Percentiles rank a stretch among this genome's conserved stretches.
These are phyloP conservation scores for Geotrichum fermentans DNA, from an alignment of 1,139 yeast species.

Conservation along the genomic window DNA sequence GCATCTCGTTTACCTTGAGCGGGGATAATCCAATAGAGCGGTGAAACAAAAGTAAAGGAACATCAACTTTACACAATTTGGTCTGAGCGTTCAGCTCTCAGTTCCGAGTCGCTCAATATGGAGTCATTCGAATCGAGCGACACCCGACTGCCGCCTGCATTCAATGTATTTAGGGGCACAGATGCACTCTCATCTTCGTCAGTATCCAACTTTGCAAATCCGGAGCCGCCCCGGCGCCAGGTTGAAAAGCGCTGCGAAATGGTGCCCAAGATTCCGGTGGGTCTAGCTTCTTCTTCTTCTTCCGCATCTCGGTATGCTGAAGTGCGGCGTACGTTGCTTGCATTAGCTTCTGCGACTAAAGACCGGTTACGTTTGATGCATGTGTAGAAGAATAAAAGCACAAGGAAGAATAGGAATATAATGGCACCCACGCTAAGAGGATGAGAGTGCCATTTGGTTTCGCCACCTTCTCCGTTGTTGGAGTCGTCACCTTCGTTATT, in stretches of 20 bases:
- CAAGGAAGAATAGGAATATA: neutral
- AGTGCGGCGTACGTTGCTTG: neutral
- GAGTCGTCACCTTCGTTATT: neutral
- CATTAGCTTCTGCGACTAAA: neutral
- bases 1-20: too few species aligned
- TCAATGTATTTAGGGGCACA: neutral
- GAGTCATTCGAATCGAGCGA: conserved; percentile 1
- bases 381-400: neutral
- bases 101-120: neutral
- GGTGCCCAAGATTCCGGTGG: neutral
- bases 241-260: neutral
- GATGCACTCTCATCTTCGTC: neutral
- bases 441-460: neutral
- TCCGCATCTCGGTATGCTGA: neutral
- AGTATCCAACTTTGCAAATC: neutral
- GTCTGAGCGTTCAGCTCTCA: neutral
- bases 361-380: neutral
- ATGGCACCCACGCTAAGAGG: neutral
- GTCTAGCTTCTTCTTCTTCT: too few species aligned
- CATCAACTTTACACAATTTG: neutral
- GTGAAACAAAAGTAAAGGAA: too few species aligned
- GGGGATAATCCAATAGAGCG: too few species aligned
- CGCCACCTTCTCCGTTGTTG: neutral
- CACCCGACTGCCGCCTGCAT: neutral
- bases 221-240: neutral